Base-by-base conservation (phyloP, 768 basidiomycete species). In the Cystofilobasidium macerans region DNA sequence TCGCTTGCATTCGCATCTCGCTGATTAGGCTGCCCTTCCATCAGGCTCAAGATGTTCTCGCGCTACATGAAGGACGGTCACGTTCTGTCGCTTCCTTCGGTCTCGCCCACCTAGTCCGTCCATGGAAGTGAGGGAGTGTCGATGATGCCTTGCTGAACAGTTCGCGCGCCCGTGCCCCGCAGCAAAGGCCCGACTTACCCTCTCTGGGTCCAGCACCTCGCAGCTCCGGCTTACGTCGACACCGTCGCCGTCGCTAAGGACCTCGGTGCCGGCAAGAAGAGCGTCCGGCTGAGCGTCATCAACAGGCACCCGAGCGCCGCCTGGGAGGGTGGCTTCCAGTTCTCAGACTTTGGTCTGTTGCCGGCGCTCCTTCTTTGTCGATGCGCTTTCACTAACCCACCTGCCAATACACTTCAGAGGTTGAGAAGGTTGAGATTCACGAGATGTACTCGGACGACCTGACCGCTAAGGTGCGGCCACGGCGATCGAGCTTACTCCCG, bases 361-460 rank as follows among this genome's bases (percentile, higher is more conserved):
- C 12, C 20, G 30, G 22, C 2, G 2, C 22, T 47, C 9, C n/a
- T 13, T 14, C 9, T 42, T 12, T 45, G 51, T 24, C 32, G 11
- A 20, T 42, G 38, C 38, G 38, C 38, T 40, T 40, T n/a, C n/a
- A n/a, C 58, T 43, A 59, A 28, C 54, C 48, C 56, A 47, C 57
- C 28, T n/a, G 80, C 0, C 78, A 79, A 12, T 75, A 81, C 33
- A 60, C 70, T 0, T 78, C 79, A 72, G 78, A 78, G 6, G 75
- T 79, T 5, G 67, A 71, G 2, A 72, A 69, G 2, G 75, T 82
- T 30, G 76, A 74, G 67, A 77, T 82, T 2, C 77, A 83, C 68
- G 81, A 83, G 72, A 75, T 84, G 11, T 84, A 82, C 80, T 77
- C 79, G 69, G 76, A 76, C 43, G 77, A 81, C 67, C 69, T 84